Base-by-base conservation (phyloP, 73 alveolate genomes). In the Paramecium bursaria region DNA sequence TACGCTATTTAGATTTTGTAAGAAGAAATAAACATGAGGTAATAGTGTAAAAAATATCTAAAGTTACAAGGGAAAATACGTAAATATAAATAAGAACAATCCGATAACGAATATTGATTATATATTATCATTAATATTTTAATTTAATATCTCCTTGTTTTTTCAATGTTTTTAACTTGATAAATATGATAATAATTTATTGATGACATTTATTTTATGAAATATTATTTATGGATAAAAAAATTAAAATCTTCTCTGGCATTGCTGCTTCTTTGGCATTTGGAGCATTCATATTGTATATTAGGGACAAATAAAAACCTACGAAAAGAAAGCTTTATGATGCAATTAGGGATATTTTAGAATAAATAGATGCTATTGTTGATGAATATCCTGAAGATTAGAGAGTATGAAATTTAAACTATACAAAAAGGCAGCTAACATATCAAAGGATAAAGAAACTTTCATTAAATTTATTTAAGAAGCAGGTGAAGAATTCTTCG, bases 141-240 rank as follows among this genome's bases (percentile, higher is more conserved):
- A n/a, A n/a, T n/a, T n/a, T n/a, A n/a, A n/a, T n/a, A n/a, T n/a
- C n/a, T n/a, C n/a, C n/a, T n/a, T n/a, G n/a, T n/a, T n/a, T n/a
- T n/a, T n/a, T n/a, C n/a, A n/a, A n/a, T n/a, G n/a, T n/a, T n/a
- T n/a, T n/a, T n/a, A n/a, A n/a, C n/a, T n/a, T n/a, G n/a, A n/a
- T n/a, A n/a, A n/a, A n/a, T n/a, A n/a, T n/a, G n/a, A n/a, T n/a
- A n/a, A n/a, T n/a, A n/a, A n/a, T n/a, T n/a, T n/a, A n/a, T n/a
- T n/a, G n/a, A n/a, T n/a, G n/a, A n/a, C n/a, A n/a, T n/a, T n/a
- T n/a, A n/a, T n/a, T n/a, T n/a, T n/a, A n/a, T n/a, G n/a, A n/a
- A n/a, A n/a, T n/a, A n/a, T n/a, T 48, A 14, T 48, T 48, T 48
- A 67, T 67, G 82, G 57, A 67, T 67, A 67, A 5, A 13, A 67